A percentile compares a stretch with the other conserved stretches of the same genome.
Conservation (phyloP, 192 early-diverging fungal species). For the Backusella morwellensis region DNA sequence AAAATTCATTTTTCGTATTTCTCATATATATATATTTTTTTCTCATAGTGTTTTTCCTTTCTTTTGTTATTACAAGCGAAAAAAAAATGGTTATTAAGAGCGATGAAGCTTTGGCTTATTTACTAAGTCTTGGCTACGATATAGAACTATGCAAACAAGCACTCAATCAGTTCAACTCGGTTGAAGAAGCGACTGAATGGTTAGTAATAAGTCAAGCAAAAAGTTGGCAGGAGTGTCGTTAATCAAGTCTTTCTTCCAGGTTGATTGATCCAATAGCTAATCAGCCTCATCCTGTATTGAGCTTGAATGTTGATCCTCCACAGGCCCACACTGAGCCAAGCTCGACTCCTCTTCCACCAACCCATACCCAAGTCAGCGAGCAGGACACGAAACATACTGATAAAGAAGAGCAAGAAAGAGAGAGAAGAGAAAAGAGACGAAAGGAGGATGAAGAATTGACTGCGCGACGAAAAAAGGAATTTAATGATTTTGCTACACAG, state of each 20-base stretch:
- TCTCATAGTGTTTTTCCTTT: not conserved
- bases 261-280: not conserved
- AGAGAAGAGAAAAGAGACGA: not conserved
- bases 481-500: not conserved
- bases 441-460: conserved; percentile 1
- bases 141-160: conserved; percentile 6
- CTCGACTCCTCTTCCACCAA: not conserved
- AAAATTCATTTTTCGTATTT: not conserved
- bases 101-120: not conserved
- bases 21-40: not conserved
- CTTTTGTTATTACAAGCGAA: not conserved
- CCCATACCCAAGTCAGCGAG: not conserved
- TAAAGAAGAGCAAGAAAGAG: not conserved
- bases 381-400: not conserved
- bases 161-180: not conserved
- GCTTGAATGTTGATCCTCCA: not conserved
- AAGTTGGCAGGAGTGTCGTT: not conserved
- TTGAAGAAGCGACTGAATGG: conserved; percentile 14
- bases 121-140: not conserved
- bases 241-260: not conserved
- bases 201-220: not conserved
- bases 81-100: not conserved
- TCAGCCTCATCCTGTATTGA: not conserved
- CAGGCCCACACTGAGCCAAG: not conserved
- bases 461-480: not conserved